Percentiles rank a stretch among this genome's conserved stretches.
These are phyloP conservation scores for Meripilus lineatus DNA, from an alignment of 1,284 basidiomycete species.

Conservation along the genomic window DNA sequence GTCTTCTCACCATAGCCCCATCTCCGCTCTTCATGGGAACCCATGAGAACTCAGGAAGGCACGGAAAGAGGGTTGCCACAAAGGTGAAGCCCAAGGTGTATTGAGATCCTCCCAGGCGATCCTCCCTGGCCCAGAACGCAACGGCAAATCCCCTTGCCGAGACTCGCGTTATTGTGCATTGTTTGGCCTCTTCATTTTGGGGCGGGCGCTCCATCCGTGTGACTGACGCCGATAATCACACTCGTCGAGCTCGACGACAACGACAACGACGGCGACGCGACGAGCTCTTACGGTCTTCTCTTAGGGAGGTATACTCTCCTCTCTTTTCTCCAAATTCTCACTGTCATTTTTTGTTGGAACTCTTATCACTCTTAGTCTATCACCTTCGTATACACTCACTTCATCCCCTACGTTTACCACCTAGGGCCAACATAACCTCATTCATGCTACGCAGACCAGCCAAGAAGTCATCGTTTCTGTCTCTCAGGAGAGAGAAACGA, in stretches of 20 bases:
- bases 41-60: no score
- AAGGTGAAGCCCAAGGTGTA: no score
- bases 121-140: no score
- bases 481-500: constrained; percentile 49
- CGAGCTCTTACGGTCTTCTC: constrained; percentile 6
- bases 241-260: constrained; percentile 6
- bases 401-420: no score
- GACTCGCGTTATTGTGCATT: not conserved
- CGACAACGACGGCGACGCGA: not conserved
- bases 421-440: constrained; percentile 13
- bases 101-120: no score
- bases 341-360: constrained; percentile 9
- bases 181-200: not conserved
- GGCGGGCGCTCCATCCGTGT: not conserved
- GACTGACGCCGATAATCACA: constrained; percentile 2
- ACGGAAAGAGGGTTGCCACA: no score
- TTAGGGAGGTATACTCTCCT: constrained; percentile 15
- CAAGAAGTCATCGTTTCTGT: constrained; percentile 51
- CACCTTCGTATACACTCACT: no score
- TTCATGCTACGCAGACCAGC: constrained; percentile 35
- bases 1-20: no score
- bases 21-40: no score
- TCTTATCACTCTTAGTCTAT: no score
- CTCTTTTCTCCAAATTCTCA: constrained; percentile 20
- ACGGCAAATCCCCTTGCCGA: not conserved